Evolutionary conservation across 257 asterid genomes (phyloP), one percentile per base, ranked within the genome.

Genomic region (Solanum acaule): DNA sequence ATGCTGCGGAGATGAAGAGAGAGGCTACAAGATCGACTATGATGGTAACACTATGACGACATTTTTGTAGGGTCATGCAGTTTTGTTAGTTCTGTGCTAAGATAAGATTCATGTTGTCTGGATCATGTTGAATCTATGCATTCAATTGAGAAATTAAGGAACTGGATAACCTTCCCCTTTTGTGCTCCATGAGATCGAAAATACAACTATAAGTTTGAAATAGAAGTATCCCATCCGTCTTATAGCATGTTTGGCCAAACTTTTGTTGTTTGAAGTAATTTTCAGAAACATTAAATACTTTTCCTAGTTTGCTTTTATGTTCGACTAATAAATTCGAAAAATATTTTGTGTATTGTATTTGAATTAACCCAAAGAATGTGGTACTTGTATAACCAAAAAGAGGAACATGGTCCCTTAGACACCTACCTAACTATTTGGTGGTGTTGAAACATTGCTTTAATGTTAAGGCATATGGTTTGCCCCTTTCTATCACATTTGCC

Each of bases 1-100:
- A 95, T 88, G 98, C 97, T 11, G 95, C 95, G 71, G 94, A 95
- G 93, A 92, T 95, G 94, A 95, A 92, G 94, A 95, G 94, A 2
- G 96, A 96, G 87, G 98, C 99, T 90, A 98, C 98, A 40, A 91
- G 96, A 63, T 82, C 91, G 73, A 90, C 94, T 34, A 84, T 92
- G 92, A 89, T 92, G 93, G 89, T 91, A 86, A 88, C 92, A 40
- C 73, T 90, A 44, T 89, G 86, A 90, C 68, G 68, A 89, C 76
- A 42, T 9, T 16, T 20, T 6, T 52, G 49, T 70, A 38, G 71
- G 86, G 9, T 23, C 35, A 8, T 44, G 18, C 68, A 46, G 40
- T 46, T 81, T 81, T 46, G 33, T 22, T 72, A 75, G 52, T 27
- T 75, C 40, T 76, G 33, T 6, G 6, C 83, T 23, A 20, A 14